Evolutionary conservation across 306 rosid species (phyloP), one percentile per base, ranked within the genome.

Genomic region (Malus domestica): DNA sequence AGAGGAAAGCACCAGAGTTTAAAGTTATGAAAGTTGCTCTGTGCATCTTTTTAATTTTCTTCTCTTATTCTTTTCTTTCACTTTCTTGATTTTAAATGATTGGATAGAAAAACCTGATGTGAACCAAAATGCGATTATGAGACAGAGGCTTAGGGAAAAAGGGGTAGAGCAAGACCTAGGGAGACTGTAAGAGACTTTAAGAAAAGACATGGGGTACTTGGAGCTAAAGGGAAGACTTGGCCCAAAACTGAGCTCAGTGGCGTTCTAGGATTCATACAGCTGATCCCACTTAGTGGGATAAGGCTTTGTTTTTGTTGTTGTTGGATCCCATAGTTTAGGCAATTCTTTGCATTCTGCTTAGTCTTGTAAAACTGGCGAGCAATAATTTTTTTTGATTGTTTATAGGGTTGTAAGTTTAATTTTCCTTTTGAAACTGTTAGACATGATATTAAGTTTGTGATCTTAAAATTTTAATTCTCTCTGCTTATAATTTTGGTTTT

Each of bases 401-500:
- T 77, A 12, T 46, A n/a, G 42, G 38, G 14, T 73, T 59, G 66
- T 67, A 33, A 60, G 54, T 59, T 60, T 67, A 58, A 9, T 77
- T 22, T 73, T 4, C 19, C 60, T 62, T 68, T 63, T 46, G 66
- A 19, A 38, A 42, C 29, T 3, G 19, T 77, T 10, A 23, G 10
- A 32, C 68, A 30, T 22, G 23, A 58, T 25, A 16, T 58, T 33
- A 65, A 35, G 40, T 16, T 65, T 44, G 45, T 15, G 45, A 44
- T 59, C 4, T n/a, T 38, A 44, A 5, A 55, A 61, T 60, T 40
- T 11, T 32, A 29, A 35, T 66, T 75, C 40, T 67, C 71, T 76
- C 77, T 70, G 5, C 67, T 70, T 70, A 62, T 74, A 80, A 84
- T 79, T 9, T 80, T 33, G 55, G 46, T 76, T 68, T 87, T 74